Conservation (phyloP, 306 rosid species). For the Lupinus albus region DNA sequence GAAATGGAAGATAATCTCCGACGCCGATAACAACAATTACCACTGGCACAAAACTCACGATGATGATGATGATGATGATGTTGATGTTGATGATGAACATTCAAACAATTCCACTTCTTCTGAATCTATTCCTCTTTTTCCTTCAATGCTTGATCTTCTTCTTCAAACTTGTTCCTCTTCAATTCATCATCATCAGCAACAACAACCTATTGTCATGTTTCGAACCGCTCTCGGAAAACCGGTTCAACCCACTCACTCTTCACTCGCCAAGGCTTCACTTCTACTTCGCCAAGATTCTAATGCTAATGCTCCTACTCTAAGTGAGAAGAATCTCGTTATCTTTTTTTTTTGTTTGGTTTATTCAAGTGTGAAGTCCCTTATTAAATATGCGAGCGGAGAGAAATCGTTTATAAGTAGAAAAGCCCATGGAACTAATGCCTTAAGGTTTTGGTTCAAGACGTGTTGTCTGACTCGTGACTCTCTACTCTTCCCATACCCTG, state of each 20-base stretch:
- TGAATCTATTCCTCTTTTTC: background rate
- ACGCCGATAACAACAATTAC: slow-evolving; percentile 31
- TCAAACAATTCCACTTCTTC: slow-evolving; percentile 12
- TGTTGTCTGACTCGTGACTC: no score
- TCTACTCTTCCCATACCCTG: no score
- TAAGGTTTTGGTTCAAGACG: no score
- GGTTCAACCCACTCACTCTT: background rate
- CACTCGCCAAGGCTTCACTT: background rate
- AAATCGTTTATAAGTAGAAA: no score
- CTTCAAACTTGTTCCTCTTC: slow-evolving; percentile 2
- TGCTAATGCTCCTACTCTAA: background rate
- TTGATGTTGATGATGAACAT: no score
- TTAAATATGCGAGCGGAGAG: no score
- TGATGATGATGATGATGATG: no score
- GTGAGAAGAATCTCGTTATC: no score
- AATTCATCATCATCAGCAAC: background rate
- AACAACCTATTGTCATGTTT: background rate
- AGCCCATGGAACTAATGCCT: no score
- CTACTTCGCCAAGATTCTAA: background rate
- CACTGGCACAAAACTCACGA: slow-evolving; percentile 33
- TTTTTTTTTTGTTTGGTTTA: no score
- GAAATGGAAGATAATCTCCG: slow-evolving; percentile 36
- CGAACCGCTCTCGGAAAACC: background rate
- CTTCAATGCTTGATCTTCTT: slow-evolving; percentile 39
- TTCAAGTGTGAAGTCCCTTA: no score